Evolutionary conservation across 1,284 basidiomycete genomes (phyloP).

Genomic region (Vanrija sp.): DNA sequence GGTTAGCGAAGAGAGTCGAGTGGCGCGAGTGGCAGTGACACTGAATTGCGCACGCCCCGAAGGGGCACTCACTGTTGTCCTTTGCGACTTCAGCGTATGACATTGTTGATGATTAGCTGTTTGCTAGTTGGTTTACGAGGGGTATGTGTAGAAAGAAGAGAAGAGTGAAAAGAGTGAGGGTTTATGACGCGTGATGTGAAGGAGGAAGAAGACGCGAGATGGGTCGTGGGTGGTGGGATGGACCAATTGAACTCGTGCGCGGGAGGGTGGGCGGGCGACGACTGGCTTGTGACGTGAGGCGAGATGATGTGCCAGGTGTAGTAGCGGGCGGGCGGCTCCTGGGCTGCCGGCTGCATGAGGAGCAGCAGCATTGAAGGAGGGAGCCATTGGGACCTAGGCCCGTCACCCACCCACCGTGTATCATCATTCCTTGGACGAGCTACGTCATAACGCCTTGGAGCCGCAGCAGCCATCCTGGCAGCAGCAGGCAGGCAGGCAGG

Average conservation of each 20-base stretch:
- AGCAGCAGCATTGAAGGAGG: too few species aligned
- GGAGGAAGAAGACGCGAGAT: background rate
- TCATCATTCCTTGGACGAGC: too few species aligned
- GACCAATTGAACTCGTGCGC: background rate
- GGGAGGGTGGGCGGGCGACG: too few species aligned
- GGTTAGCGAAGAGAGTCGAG: background rate
- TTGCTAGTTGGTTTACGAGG: background rate
- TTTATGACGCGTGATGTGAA: too few species aligned
- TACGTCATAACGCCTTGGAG: too few species aligned
- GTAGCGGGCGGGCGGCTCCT: too few species aligned
- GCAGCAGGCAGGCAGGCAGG: too few species aligned
- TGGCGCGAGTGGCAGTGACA: background rate
- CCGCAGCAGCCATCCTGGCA: too few species aligned
- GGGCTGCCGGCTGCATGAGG: too few species aligned
- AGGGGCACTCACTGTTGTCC: constrained; percentile 12
- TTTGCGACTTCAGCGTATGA: constrained; percentile 16
- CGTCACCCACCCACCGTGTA: too few species aligned
- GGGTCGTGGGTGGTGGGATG: background rate
- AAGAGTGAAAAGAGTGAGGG: background rate
- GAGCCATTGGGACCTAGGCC: too few species aligned
- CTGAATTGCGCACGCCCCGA: too few species aligned
- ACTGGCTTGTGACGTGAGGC: background rate
- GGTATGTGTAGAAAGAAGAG: background rate
- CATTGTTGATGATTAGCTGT: constrained; percentile 9
- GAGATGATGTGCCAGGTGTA: background rate